Percentiles rank a stretch among this genome's conserved stretches.
Evolutionary conservation across 2,329 filamentous ascomycete species (phyloP).

Genomic region (Rhinocladiella mackenziei): DNA sequence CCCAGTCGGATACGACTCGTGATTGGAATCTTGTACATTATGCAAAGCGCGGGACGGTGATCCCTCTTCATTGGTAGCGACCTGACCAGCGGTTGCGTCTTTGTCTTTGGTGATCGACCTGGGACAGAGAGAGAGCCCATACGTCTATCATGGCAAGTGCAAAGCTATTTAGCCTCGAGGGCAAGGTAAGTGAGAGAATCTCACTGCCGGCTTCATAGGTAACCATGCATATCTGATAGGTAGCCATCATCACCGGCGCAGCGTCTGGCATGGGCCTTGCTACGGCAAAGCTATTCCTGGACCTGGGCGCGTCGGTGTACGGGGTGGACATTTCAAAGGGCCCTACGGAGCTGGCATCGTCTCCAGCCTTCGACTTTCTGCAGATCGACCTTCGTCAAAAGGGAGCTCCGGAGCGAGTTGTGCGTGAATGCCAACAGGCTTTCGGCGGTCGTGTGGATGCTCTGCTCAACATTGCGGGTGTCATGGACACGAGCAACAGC

Average conservation of each 20-base stretch:
- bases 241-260: constrained; percentile 1
- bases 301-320: constrained; percentile 1
- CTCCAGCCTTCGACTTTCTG: background rate
- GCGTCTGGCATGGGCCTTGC: constrained; percentile 3
- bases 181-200: too few relatives aligned
- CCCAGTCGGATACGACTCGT: too few relatives aligned
- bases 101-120: too few relatives aligned
- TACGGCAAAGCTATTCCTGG: background rate
- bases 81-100: too few relatives aligned
- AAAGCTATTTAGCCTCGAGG: too few relatives aligned
- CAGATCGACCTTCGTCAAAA: background rate
- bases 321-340: background rate
- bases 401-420: background rate
- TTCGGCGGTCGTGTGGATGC: constrained; percentile 2
- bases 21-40: too few relatives aligned
- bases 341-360: background rate
- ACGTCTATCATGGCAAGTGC: too few relatives aligned
- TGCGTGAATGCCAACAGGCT: background rate
- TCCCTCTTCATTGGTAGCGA: too few relatives aligned
- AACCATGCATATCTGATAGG: too few relatives aligned
- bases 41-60: too few relatives aligned
- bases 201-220: too few relatives aligned
- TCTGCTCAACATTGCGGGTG: constrained; percentile 3
- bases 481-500: constrained; percentile 7
- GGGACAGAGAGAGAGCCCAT: too few relatives aligned